Evolutionary conservation across 179 eudicot species (phyloP), one percentile per base, ranked within the genome.

Genomic region (Spinacia oleracea): DNA sequence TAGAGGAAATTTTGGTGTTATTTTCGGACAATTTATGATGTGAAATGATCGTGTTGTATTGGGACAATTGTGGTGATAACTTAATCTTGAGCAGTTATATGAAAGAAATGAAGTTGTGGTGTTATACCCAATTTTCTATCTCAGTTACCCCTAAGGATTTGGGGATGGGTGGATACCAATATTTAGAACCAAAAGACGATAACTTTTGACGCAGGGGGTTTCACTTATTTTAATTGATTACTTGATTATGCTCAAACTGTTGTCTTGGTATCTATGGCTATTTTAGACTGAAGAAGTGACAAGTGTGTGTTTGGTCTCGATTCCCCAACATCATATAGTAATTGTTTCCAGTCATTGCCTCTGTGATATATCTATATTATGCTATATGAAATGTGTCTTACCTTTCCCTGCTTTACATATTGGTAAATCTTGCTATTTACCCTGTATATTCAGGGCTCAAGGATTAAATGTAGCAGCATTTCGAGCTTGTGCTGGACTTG

Each of bases 381-480:
- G 31, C 46, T 70, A 8, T 38, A 46, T 34, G 77, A 72, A 3
- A 16, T 29, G 23, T 53, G 74, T 20, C 43, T 35, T 55, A n/a
- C 12, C 65, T 72, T 72, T 63, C 25, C 18, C 45, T 60, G 31
- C 32, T 46, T 42, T 31, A 34, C 35, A n/a, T 72, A 60, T 64
- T 29, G 34, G 74, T 70, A 48, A 48, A 70, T 29, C 29, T 64
- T 29, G 63, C 15, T 62, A 7, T 38, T 34, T 66, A 14, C 18
- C 0, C 42, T 35, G 25, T 34, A 64, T 66, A 31, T 65, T 72
- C 53, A 86, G 89, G 60, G 58, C 42, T 38, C 72, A 81, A 59
- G 89, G 84, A 11, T 63, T 82, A 40, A 84, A 81, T 40, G 11
- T 78, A 64, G 84, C 85, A 75, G 73, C 87, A 35, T 55, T 77